Conservation (phyloP, 148 eudicot species). For the Gaultheria prostrata region DNA sequence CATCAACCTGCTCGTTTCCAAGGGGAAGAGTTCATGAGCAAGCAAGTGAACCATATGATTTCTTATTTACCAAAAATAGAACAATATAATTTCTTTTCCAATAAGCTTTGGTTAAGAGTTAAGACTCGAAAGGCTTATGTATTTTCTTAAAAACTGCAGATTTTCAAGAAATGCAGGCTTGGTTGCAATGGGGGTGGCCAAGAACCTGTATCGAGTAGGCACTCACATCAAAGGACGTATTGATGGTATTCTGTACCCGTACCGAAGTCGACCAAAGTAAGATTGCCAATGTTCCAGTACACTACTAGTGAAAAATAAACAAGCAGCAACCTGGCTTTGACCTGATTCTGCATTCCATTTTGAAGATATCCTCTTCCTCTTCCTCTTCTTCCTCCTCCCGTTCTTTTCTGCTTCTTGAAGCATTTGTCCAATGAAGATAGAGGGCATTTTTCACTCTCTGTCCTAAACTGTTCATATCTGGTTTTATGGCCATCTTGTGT, state of each 20-base stretch:
- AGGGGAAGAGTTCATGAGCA: conserved; percentile 71
- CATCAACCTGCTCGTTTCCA: conserved; percentile 50
- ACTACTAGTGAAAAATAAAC: neutral
- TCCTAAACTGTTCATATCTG: conserved; percentile 11
- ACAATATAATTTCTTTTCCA: conserved; percentile 3
- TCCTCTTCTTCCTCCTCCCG: neutral
- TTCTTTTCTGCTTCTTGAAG: neutral
- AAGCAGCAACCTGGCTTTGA: conserved; percentile 6
- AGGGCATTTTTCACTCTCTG: conserved; percentile 3
- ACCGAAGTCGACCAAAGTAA: conserved; percentile 74
- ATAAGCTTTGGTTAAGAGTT: neutral
- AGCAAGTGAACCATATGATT: conserved; percentile 38
- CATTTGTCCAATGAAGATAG: neutral
- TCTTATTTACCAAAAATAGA: neutral
- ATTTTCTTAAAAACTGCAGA: conserved; percentile 38
- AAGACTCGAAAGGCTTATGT: neutral
- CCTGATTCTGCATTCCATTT: neutral
- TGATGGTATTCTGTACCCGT: conserved; percentile 71
- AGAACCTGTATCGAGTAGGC: conserved; percentile 72
- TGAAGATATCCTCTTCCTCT: neutral
- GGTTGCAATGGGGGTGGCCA: conserved; percentile 83
- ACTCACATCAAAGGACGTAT: conserved; percentile 63
- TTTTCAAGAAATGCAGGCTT: conserved; percentile 72
- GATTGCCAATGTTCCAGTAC: neutral
- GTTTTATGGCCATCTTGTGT: neutral